Evolutionary conservation across 495 filamentous ascomycete species (phyloP).

Genomic region (Corynascus novoguineensis): DNA sequence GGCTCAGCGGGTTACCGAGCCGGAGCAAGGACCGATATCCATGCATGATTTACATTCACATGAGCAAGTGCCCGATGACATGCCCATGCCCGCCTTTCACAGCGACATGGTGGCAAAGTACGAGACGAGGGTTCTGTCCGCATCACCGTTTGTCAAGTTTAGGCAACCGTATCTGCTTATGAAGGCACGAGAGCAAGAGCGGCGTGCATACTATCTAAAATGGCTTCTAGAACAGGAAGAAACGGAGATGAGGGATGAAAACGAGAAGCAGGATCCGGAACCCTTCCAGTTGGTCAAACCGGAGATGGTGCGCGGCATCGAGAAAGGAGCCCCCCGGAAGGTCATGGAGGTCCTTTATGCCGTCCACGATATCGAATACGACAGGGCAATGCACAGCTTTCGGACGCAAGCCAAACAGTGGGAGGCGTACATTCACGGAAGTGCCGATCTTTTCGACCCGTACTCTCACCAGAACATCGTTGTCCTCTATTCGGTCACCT

Average conservation of each 20-base stretch:
- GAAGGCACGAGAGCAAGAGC: slow-evolving; percentile 84
- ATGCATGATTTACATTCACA: slow-evolving; percentile 42
- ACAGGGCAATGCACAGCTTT: slow-evolving; percentile 89
- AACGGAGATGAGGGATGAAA: slow-evolving; percentile 46
- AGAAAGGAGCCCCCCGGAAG: slow-evolving; percentile 69
- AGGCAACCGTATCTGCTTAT: slow-evolving; percentile 88
- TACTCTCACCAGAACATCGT: slow-evolving; percentile 92
- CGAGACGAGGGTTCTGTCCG: slow-evolving; percentile 86
- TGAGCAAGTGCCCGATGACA: slow-evolving; percentile 66
- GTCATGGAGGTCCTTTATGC: slow-evolving; percentile 90
- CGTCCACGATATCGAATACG: slow-evolving; percentile 92
- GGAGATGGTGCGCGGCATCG: slow-evolving; percentile 83
- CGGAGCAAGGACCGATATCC: slow-evolving; percentile 33
- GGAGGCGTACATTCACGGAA: slow-evolving; percentile 85
- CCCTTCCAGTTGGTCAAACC: slow-evolving; percentile 87
- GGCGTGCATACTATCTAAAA: slow-evolving; percentile 71
- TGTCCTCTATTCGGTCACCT: slow-evolving; percentile 89
- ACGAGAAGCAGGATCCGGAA: slow-evolving; percentile 57
- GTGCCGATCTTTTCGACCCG: slow-evolving; percentile 82
- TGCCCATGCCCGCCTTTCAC: slow-evolving; percentile 88
- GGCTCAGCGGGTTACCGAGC: slow-evolving; percentile 13
- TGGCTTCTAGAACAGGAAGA: slow-evolving; percentile 74
- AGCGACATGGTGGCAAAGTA: slow-evolving; percentile 91
- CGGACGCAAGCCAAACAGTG: slow-evolving; percentile 91
- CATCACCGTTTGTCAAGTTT: slow-evolving; percentile 94